A percentile compares a stretch with the other conserved stretches of the same genome.
Evolutionary conservation across 495 filamentous ascomycete species (phyloP).

Genomic region (Trichoderma parareesei): DNA sequence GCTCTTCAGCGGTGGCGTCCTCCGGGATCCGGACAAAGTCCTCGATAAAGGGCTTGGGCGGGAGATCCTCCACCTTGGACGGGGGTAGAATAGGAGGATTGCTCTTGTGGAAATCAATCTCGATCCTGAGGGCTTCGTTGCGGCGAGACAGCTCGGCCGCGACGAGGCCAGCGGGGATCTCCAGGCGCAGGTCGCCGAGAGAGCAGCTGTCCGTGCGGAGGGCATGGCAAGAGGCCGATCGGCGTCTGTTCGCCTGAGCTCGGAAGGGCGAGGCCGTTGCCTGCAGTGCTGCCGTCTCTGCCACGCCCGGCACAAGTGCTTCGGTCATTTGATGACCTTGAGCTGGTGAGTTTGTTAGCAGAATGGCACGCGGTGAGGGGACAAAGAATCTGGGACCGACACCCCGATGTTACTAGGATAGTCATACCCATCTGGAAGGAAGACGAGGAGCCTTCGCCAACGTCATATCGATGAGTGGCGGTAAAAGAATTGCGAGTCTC

Average conservation of each 20-base stretch:
- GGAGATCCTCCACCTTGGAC: not conserved
- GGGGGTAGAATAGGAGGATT: not conserved
- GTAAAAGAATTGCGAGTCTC: not conserved
- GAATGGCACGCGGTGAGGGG: not conserved
- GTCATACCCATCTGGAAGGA: not conserved
- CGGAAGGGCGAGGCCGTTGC: not conserved
- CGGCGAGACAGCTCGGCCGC: not conserved
- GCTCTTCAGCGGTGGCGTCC: not conserved
- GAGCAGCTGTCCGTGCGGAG: not conserved
- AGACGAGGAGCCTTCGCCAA: not conserved
- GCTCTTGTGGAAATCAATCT: not conserved
- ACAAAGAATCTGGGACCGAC: not conserved
- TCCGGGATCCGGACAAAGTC: conserved; percentile 7
- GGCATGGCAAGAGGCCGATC: not conserved
- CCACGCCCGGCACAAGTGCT: too few species aligned
- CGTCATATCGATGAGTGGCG: not conserved
- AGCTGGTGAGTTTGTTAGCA: too few species aligned
- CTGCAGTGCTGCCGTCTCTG: not conserved
- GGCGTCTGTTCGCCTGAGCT: not conserved
- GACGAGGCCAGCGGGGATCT: conserved; percentile 2
- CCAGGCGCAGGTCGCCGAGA: not conserved
- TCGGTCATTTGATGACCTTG: too few species aligned
- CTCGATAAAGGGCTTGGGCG: not conserved
- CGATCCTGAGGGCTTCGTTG: not conserved
- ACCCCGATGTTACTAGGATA: not conserved